These are phyloP conservation scores for Discostella stelligeroides DNA, from an alignment of 108 stramenopile genomes.

Conservation along the genomic window DNA sequence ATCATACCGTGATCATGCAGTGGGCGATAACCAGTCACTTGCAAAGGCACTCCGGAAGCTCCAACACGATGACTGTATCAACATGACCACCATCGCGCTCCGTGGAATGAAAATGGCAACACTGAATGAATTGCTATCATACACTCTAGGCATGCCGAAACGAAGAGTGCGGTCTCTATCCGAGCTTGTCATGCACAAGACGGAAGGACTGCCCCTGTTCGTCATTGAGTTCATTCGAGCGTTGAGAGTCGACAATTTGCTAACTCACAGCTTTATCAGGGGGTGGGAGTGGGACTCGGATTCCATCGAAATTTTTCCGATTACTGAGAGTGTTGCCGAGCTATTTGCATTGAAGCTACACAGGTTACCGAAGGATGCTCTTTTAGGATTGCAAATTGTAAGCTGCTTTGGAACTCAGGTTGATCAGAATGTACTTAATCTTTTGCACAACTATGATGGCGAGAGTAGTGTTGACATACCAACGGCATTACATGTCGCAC, in stretches of 20 bases:
- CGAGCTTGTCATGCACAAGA: slow-evolving; percentile 18
- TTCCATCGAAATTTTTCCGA: slow-evolving; percentile 6
- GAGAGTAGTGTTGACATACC: slow-evolving; percentile 12
- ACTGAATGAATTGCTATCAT: slow-evolving; percentile 17
- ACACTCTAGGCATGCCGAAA: slow-evolving; percentile 9
- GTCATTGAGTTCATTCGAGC: slow-evolving; percentile 14
- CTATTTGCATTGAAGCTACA: slow-evolving; percentile 12
- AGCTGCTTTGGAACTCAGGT: slow-evolving; percentile 17
- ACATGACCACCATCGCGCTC: slow-evolving; percentile 16
- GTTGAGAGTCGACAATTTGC: slow-evolving; percentile 4
- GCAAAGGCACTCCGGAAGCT: slow-evolving; percentile 7
- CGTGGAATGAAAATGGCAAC: not conserved
- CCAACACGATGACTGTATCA: not conserved
- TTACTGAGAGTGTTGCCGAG: slow-evolving; percentile 20
- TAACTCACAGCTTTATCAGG: slow-evolving; percentile 8
- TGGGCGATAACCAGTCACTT: slow-evolving; percentile 17
- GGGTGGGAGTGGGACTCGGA: slow-evolving; percentile 23
- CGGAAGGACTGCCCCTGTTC: slow-evolving; percentile 1
- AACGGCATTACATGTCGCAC: not conserved
- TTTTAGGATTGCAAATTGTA: slow-evolving; percentile 11
- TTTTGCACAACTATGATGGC: slow-evolving; percentile 15
- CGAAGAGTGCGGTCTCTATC: slow-evolving; percentile 9
- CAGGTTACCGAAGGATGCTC: slow-evolving; percentile 3
- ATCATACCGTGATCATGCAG: slow-evolving; percentile 50
- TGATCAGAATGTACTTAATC: slow-evolving; percentile 6